Base-by-base conservation (phyloP, 2,329 filamentous ascomycete species). In the Diaporthe sp. region DNA sequence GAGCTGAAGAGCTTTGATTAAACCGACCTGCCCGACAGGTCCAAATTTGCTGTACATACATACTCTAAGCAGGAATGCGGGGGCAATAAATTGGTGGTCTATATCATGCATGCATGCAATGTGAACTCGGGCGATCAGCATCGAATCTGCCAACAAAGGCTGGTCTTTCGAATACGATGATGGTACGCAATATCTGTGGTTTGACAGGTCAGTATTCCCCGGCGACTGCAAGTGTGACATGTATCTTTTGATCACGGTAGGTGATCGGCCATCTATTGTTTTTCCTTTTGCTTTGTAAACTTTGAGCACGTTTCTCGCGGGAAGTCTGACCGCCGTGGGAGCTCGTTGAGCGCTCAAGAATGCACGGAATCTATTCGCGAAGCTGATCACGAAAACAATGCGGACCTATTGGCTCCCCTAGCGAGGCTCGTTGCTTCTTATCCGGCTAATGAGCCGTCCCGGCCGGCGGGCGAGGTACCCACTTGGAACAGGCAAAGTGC, bases 401-500 rank as follows among this genome's bases (percentile, higher is more conserved):
- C 32, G 27, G 15, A 17, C 12, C 63, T 27, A 68, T 53, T 68
- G 63, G 63, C 47, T 22, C 30, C 30, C 15, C 19, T 32, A 37
- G n/a, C 32, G 32, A 68, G 13, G 2, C 1, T 51, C 15, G 3
- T 53, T 53, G 39, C 47, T 68, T 68, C 47, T 51, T 50, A 30
- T 9, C 15, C 13, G 59, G 59, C 6, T 47, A 9, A 47, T 32
- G 10, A 32, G 4, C 27, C 19, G 19, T 12, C 47, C 39, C 9
- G 42, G 59, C 13, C 19, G 10, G 13, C 35, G 19, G 47, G 63
- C 15, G 19, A 37, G 12, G 63, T 19, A 51, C 30, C 27, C 30
- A 68, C 35, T 39, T 6, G 15, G 32, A 68, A 68, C 32, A 68
- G 39, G 47, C 63, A 68, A 68, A 37, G 53, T 4, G 61, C 61